phyloP scores from a whole-genome alignment of 257 asterid species.

The Nicotiana noctiflora region DNA sequence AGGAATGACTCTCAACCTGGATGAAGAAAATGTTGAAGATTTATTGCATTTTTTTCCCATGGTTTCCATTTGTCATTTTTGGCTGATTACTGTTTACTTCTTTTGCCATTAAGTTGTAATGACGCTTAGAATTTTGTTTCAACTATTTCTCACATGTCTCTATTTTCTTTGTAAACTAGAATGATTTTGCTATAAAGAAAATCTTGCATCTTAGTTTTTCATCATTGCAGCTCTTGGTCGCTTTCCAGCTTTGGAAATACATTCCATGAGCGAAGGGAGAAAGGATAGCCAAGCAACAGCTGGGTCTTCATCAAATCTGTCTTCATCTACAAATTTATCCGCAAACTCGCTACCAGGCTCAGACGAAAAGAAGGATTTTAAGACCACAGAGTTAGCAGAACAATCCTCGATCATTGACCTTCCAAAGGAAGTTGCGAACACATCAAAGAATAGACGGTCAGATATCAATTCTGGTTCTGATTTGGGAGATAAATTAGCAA shows the following conservation, averaged over 20 bases:
- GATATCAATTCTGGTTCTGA: not conserved
- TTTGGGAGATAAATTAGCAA: not conserved
- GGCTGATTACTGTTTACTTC: not conserved
- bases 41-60: not conserved
- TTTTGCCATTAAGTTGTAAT: not conserved
- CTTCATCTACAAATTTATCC: not conserved
- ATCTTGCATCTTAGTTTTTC: not conserved
- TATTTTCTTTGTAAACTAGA: not conserved
- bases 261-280: not conserved
- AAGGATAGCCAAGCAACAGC: not conserved
- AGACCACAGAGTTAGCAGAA: not conserved
- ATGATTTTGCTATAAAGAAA: not conserved
- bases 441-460: not conserved
- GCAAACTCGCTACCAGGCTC: not conserved
- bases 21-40: too few relatives aligned
- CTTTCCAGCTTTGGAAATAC: not conserved
- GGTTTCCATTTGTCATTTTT: not conserved
- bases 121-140: not conserved
- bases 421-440: not conserved
- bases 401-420: not conserved
- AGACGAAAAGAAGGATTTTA: not conserved
- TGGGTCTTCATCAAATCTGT: not conserved
- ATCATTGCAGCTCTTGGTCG: slow-evolving; percentile 10
- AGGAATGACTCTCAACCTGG: too few relatives aligned
- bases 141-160: not conserved